Percentiles rank a stretch among this genome's conserved stretches.
phyloP scores from a whole-genome alignment of 345 rosid genomes.

The Bruguiera gymnorhiza region DNA sequence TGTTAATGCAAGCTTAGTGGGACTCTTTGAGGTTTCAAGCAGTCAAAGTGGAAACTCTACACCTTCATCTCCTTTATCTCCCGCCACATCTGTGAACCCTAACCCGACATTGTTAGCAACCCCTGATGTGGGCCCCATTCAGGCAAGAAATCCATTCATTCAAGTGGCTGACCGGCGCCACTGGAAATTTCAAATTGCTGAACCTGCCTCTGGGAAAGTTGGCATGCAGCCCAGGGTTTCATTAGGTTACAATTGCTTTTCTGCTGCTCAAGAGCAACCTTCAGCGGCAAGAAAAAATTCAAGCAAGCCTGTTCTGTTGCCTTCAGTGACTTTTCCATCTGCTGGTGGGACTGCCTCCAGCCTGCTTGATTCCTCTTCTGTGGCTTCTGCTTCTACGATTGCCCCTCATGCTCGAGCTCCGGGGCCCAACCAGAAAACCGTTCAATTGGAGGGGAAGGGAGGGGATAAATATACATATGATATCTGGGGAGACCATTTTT shows the following conservation, averaged over 20 bases:
- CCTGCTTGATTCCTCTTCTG: slow-evolving; percentile 28
- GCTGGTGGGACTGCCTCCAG: slow-evolving; percentile 25
- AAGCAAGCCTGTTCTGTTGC: slow-evolving; percentile 35
- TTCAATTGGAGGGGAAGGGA: slow-evolving; percentile 31
- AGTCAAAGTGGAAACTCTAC: slow-evolving; percentile 93
- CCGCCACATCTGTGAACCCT: slow-evolving; percentile 31
- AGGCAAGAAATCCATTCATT: slow-evolving; percentile 32
- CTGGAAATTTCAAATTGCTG: slow-evolving; percentile 26
- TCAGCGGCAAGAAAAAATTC: slow-evolving; percentile 17
- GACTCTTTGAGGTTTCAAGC: slow-evolving; percentile 63
- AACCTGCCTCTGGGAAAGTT: slow-evolving; percentile 21
- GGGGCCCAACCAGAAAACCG: slow-evolving; percentile 39
- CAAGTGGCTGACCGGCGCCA: slow-evolving; percentile 19
- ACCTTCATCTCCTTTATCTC: slow-evolving; percentile 81
- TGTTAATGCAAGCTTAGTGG: slow-evolving; percentile 32
- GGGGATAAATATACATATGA: slow-evolving; percentile 54
- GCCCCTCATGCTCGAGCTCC: slow-evolving; percentile 82
- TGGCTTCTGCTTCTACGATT: slow-evolving; percentile 39
- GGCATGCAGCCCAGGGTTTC: slow-evolving; percentile 20
- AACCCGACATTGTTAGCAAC: slow-evolving; percentile 31
- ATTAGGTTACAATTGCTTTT: slow-evolving; percentile 15
- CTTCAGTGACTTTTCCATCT: slow-evolving; percentile 50
- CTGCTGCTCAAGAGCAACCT: slow-evolving; percentile 22
- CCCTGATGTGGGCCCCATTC: slow-evolving; percentile 29
- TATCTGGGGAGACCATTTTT: slow-evolving; percentile 88